phyloP scores from a whole-genome alignment of 192 early-diverging fungal species.

The Podila epigama region DNA sequence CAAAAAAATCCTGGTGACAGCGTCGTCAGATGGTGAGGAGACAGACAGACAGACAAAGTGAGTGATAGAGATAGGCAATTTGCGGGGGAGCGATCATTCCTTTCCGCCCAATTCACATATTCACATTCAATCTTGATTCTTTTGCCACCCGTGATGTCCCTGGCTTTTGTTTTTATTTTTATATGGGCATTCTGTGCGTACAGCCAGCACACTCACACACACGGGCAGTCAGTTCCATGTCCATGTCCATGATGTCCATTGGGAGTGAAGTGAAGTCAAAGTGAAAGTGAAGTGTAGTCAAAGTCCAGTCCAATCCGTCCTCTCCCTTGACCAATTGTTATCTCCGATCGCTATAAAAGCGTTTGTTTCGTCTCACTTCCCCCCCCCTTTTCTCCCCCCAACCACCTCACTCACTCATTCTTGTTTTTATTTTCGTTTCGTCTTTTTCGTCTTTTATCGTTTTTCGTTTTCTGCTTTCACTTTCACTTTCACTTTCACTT shows the following conservation, averaged over 20 bases:
- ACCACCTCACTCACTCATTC: no score
- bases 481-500: neutral
- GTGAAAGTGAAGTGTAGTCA: neutral
- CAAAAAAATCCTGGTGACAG: neutral
- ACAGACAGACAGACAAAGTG: neutral
- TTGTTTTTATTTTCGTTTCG: neutral
- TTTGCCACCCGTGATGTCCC: neutral
- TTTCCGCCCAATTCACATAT: neutral
- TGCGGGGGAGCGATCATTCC: neutral
- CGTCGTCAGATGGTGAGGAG: neutral
- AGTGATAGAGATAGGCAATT: neutral
- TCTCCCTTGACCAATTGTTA: neutral
- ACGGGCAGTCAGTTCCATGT: no score
- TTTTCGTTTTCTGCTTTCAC: neutral
- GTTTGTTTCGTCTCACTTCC: neutral
- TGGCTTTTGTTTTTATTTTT: neutral
- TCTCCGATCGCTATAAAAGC: slow-evolving; percentile 2
- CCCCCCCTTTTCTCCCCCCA: neutral
- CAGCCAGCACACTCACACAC: neutral
- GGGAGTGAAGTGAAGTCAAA: no score
- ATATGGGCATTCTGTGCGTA: neutral
- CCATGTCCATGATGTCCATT: no score
- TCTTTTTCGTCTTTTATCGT: neutral
- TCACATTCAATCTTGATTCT: neutral
- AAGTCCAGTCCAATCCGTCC: no score